Evolutionary conservation across 148 eudicot species (phyloP), one percentile per base, ranked within the genome.

Genomic region (Heliamphora exappendiculata): DNA sequence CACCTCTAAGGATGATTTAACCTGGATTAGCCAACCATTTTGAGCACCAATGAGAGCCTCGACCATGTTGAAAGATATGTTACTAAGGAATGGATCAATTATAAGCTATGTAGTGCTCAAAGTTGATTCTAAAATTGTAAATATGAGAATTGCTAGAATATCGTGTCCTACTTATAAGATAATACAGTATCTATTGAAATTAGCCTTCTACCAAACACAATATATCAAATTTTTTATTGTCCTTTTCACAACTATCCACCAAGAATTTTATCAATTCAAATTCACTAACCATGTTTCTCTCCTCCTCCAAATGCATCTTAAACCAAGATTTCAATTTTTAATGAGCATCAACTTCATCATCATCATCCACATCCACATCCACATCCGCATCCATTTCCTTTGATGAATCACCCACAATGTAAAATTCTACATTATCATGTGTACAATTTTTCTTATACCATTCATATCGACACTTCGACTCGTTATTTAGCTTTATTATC

Each of bases 161-260:
- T 74, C 67, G 4, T 36, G 14, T 4, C 67, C 67, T 0, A 58
- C 13, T 22, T 74, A 51, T 1, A 67, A 74, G 51, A 74, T 37
- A 6, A 74, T 22, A 16, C 6, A 26, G 54, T 51, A 72, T 64
- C 16, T 53, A 1, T 26, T 3, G 33, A 45, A 72, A 41, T 75
- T 75, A 31, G 14, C n/a, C 20, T 75, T 75, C 70, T 57, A 75
- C 70, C 69, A 75, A 75, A 7, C 11, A 13, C 45, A 60, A 29
- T 8, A 75, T 17, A 37, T 75, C 70, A 59, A 75, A 62, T 8
- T 12, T 7, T 0, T 16, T 22, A 8, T 44, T 19, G 5, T 28
- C 20, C 2, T 13, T 5, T 19, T 22, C 41, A 7, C 28, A 62
- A 60, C 19, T 33, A 13, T 75, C 53, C 28, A 17, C 8, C 53